Base-by-base conservation (phyloP, 2,329 filamentous ascomycete genomes). In the Sclerotinia glacialis region DNA sequence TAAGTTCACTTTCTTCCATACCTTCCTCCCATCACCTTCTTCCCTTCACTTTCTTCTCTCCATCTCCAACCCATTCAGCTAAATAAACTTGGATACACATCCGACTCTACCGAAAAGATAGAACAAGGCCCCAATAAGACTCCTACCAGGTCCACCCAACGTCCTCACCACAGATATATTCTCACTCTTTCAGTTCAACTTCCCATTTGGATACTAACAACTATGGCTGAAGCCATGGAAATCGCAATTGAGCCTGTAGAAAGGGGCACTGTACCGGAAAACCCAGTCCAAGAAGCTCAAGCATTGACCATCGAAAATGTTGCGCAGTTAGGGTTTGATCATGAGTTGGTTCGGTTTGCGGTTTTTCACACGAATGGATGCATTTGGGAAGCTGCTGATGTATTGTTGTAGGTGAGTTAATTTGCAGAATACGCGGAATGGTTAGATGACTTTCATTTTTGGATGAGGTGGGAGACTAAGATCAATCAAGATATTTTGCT, bases 301-400 rank as follows among this genome's bases (percentile, higher is more conserved):
- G 5, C 11, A 11, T n/a, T 56, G 8, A 56, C n/a, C 14, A 21
- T 42, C n/a, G 23, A 28, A 26, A 12, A 42, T 23, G n/a, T 56
- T 21, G 37, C n/a, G 37, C 14, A 21, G 14, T 42, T 56, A 16
- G 54, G 54, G 6, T 56, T 56, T 56, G 37, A 42, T 1, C n/a
- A 42, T 42, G 54, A 56, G 18, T 8, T 56, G 37, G 42, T 42
- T 56, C 54, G 54, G 21, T 56, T 56, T 18, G 37, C 54, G 16
- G 23, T 42, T 16, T 28, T 56, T 42, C 37, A 56, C 12, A 56
- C 54, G 1, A 28, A 28, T 21, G 54, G 54, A 21, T 56, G 14
- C 23, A 56, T 56, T 28, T 56, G 37, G 37, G 16, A 56, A 18
- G 54, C 54, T 56, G 37, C 37, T 6, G 37, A 56, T 42, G 54